phyloP scores from a whole-genome alignment of 805 yeast species.

The Yamadazyma scolyti region DNA sequence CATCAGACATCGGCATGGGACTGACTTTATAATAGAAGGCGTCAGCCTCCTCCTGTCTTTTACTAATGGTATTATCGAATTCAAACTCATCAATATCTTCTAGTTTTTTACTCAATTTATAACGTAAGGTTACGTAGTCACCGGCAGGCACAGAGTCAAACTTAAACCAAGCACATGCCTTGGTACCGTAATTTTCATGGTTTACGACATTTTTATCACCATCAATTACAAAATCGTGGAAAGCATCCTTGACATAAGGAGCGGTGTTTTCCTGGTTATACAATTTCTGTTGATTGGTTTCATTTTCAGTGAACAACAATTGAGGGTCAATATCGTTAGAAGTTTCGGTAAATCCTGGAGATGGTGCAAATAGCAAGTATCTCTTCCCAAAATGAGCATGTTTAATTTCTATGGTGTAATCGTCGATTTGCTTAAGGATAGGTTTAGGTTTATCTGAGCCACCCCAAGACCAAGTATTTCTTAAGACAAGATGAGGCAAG shows the following conservation, averaged over 20 bases:
- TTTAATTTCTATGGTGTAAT: slow-evolving; percentile 52
- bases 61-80: slow-evolving; percentile 64
- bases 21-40: slow-evolving; percentile 87
- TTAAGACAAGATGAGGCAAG: slow-evolving; percentile 75
- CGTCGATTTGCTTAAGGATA: slow-evolving; percentile 33
- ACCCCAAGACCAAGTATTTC: slow-evolving; percentile 97
- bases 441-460: slow-evolving; percentile 52
- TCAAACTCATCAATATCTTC: slow-evolving; percentile 65
- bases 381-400: slow-evolving; percentile 72
- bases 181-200: slow-evolving; percentile 72
- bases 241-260: slow-evolving; percentile 78
- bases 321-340: slow-evolving; percentile 70
- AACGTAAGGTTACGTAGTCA: slow-evolving; percentile 81
- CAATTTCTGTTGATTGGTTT: slow-evolving; percentile 68
- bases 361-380: slow-evolving; percentile 68
- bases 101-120: slow-evolving; percentile 51
- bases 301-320: slow-evolving; percentile 84
- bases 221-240: slow-evolving; percentile 76
- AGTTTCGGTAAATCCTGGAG: slow-evolving; percentile 66
- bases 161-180: slow-evolving; percentile 77
- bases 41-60: slow-evolving; percentile 84
- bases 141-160: slow-evolving; percentile 83
- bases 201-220: slow-evolving; percentile 60
- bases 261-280: slow-evolving; percentile 58
- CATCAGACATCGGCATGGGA: slow-evolving; percentile 79